Evolutionary conservation across 768 basidiomycete species (phyloP).

Genomic region (Exidia glandulosa): DNA sequence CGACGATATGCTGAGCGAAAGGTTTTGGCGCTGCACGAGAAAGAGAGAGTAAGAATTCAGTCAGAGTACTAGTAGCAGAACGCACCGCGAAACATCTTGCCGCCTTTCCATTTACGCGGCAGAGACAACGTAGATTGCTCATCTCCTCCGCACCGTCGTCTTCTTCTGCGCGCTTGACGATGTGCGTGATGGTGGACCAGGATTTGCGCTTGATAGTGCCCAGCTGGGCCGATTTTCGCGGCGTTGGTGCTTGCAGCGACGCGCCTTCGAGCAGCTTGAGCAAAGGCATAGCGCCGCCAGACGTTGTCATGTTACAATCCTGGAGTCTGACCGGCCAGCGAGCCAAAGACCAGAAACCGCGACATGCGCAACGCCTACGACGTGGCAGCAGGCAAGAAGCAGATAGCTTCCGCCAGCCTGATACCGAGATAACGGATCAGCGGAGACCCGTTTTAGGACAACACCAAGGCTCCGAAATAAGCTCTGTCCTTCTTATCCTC

Average conservation of each 20-base stretch:
- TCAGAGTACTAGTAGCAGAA: neutral
- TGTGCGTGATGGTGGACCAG: slow-evolving; percentile 22
- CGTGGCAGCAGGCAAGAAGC: too few species aligned
- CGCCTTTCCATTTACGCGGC: slow-evolving; percentile 50
- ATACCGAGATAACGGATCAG: too few species aligned
- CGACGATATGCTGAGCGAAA: neutral
- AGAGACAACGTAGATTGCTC: slow-evolving; percentile 48
- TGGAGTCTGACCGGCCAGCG: too few species aligned
- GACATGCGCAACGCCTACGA: too few species aligned
- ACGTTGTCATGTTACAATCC: too few species aligned
- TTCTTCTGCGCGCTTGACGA: slow-evolving; percentile 9
- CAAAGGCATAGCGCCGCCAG: too few species aligned
- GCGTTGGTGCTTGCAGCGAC: slow-evolving; percentile 35
- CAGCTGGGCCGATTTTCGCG: slow-evolving; percentile 29
- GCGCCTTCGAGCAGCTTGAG: slow-evolving; percentile 50
- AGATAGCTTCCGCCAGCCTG: too few species aligned
- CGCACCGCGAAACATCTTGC: slow-evolving; percentile 48
- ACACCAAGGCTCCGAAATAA: too few species aligned
- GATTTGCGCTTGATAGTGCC: slow-evolving; percentile 45
- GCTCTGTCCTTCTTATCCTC: too few species aligned
- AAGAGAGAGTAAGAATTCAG: neutral
- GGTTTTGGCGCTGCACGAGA: neutral
- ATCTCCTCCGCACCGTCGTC: slow-evolving; percentile 40
- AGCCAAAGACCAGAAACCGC: too few species aligned
- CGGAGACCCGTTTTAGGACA: too few species aligned